Percentiles rank a stretch among this genome's conserved stretches.
Evolutionary conservation across 2,329 filamentous ascomycete genomes (phyloP).

Genomic region (Trichoderma arundinaceum): DNA sequence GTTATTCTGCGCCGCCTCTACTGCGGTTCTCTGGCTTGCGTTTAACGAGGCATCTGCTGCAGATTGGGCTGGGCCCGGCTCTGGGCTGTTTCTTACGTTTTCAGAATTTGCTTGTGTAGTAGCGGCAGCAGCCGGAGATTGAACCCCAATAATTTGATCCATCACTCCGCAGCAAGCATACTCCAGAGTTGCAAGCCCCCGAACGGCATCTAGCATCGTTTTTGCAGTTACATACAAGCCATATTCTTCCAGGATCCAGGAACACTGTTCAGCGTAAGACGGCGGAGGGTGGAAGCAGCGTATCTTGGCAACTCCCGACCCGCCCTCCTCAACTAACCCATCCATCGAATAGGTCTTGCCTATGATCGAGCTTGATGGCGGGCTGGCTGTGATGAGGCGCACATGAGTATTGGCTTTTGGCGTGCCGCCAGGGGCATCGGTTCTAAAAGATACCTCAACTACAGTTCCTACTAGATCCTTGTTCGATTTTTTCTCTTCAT

Average conservation of each 20-base stretch:
- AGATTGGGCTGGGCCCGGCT: background rate
- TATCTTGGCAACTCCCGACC: slow-evolving; percentile 41
- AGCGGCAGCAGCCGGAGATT: background rate
- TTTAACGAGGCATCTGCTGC: slow-evolving; percentile 31
- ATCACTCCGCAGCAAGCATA: slow-evolving; percentile 45
- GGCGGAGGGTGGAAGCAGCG: slow-evolving; percentile 49
- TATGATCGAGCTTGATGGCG: slow-evolving; percentile 42
- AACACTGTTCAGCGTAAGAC: slow-evolving; percentile 44
- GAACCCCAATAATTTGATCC: slow-evolving; percentile 29
- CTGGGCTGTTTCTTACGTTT: background rate
- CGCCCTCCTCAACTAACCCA: slow-evolving; percentile 44
- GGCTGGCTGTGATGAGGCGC: slow-evolving; percentile 42
- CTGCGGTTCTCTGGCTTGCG: slow-evolving; percentile 33
- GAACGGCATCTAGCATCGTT: slow-evolving; percentile 48
- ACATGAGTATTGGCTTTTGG: slow-evolving; percentile 43
- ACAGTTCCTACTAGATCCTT: background rate
- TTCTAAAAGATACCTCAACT: slow-evolving; percentile 28
- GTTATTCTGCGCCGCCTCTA: slow-evolving; percentile 37
- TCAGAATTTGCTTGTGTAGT: background rate
- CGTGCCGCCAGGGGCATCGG: slow-evolving; percentile 37
- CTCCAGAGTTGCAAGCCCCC: slow-evolving; percentile 39
- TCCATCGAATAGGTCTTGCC: slow-evolving; percentile 45
- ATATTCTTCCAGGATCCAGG: slow-evolving; percentile 47
- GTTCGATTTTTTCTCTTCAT: background rate
- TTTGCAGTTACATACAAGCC: slow-evolving; percentile 51